Evolutionary conservation across 2,329 filamentous ascomycete genomes (phyloP).

Genomic region (Penicillium sp.): DNA sequence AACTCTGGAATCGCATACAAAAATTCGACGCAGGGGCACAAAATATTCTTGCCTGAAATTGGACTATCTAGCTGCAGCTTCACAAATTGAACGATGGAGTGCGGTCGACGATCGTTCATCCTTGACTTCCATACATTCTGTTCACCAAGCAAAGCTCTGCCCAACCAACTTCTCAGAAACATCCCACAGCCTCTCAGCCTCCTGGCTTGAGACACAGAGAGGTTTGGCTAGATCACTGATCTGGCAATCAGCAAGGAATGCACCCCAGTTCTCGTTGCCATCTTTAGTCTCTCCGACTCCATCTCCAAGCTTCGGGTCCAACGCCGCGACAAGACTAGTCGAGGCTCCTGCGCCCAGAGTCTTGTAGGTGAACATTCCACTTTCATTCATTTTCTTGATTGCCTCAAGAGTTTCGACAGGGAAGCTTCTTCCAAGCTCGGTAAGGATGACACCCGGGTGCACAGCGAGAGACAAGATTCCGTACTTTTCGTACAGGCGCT

Average conservation of each 20-base stretch:
- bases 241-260: not conserved
- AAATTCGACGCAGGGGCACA: not conserved
- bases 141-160: not conserved
- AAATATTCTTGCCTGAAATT: not conserved
- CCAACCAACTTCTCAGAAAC: not conserved
- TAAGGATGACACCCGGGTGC: constrained; percentile 5
- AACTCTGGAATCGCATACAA: not conserved
- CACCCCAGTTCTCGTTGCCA: not conserved
- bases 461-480: constrained; percentile 5
- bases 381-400: not conserved
- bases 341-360: constrained; percentile 15
- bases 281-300: not conserved
- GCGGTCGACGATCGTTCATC: too few relatives aligned
- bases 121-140: not conserved
- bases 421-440: constrained; percentile 2
- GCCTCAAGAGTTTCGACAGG: not conserved
- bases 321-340: constrained; percentile 34
- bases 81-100: not conserved
- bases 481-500: not conserved
- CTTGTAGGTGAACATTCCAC: not conserved
- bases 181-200: not conserved
- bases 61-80: not conserved
- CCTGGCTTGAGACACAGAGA: not conserved
- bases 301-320: constrained; percentile 11
- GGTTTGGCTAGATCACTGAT: not conserved